Evolutionary conservation across 139 green algal genomes (phyloP).

Genomic region (Chlorella sp.): DNA sequence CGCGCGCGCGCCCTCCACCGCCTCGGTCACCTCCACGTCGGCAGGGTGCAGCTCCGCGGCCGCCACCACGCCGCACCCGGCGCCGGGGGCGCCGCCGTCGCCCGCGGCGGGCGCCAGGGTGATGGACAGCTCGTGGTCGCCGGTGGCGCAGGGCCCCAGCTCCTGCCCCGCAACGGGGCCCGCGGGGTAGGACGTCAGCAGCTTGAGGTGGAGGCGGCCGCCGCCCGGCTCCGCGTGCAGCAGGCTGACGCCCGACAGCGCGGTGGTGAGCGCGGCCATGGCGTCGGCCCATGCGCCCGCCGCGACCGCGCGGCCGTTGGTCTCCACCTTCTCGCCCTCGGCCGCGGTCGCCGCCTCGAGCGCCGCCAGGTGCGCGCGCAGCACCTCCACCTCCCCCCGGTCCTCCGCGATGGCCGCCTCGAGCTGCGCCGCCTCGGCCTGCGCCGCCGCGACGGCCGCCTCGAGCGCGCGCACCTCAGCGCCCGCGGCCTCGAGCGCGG

Average conservation of each 20-base stretch:
- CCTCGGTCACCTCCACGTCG: conserved; percentile 34
- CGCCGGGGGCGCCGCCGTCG: background rate
- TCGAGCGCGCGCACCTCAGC: conserved; percentile 23
- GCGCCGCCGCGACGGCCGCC: conserved; percentile 7
- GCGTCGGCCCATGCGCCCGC: too few species aligned
- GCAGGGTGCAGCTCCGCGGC: conserved; percentile 11
- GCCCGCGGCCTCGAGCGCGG: conserved; percentile 10
- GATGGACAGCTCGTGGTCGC: conserved; percentile 13
- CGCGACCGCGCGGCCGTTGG: too few species aligned
- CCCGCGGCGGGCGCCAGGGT: background rate
- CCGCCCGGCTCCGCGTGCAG: background rate
- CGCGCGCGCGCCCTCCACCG: conserved; percentile 11
- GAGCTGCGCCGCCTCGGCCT: conserved; percentile 25
- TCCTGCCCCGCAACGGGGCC: background rate
- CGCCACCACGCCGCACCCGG: background rate
- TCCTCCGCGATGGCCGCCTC: conserved; percentile 27
- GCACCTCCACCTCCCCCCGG: conserved; percentile 18
- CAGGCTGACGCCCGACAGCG: conserved; percentile 30
- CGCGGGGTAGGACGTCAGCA: conserved; percentile 16
- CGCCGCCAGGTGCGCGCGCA: conserved; percentile 22
- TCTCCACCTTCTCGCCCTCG: conserved; percentile 9
- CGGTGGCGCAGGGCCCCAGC: conserved; percentile 6
- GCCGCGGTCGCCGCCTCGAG: background rate
- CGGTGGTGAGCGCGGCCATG: conserved; percentile 7
- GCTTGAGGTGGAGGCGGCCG: conserved; percentile 14